These are phyloP conservation scores for Pythium folliculosum DNA, from an alignment of 352 stramenopile genomes.

Conservation along the genomic window DNA sequence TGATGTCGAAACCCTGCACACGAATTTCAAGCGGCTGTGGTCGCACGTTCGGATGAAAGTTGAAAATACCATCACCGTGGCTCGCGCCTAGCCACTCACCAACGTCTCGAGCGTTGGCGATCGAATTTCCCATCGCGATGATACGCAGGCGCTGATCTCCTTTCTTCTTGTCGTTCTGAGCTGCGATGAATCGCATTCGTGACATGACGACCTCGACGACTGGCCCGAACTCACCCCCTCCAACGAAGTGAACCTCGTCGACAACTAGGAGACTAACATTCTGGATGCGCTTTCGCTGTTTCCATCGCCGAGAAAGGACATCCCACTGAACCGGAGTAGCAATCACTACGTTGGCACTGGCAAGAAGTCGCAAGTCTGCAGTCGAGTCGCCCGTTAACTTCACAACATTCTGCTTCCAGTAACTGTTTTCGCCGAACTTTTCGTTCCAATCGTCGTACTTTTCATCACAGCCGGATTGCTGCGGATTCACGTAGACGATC, in stretches of 20 bases:
- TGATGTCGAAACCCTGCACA: conserved; percentile 98
- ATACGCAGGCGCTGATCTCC: conserved; percentile 83
- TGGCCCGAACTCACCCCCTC: conserved; percentile 81
- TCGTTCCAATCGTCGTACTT: conserved; percentile 82
- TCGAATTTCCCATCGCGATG: conserved; percentile 94
- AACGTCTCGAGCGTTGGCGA: conserved; percentile 98
- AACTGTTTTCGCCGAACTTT: conserved; percentile 83
- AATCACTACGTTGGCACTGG: conserved; percentile 92
- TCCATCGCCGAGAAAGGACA: conserved; percentile 95
- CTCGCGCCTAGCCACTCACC: conserved; percentile 97
- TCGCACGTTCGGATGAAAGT: conserved; percentile 95
- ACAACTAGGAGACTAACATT: conserved; percentile 94
- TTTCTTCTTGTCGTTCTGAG: conserved; percentile 79
- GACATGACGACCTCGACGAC: conserved; percentile 98
- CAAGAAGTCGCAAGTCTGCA: conserved; percentile 92
- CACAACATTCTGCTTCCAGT: conserved; percentile 86
- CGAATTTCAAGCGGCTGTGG: conserved; percentile 97
- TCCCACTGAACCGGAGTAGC: conserved; percentile 96
- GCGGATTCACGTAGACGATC: conserved; percentile 95
- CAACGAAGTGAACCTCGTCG: conserved; percentile 98
- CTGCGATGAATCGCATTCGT: conserved; percentile 97
- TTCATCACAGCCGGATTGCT: conserved; percentile 68
- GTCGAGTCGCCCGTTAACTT: conserved; percentile 94
- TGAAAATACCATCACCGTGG: conserved; percentile 89
- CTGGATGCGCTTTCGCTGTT: conserved; percentile 96